A percentile compares a stretch with the other conserved stretches of the same genome.
Evolutionary conservation across 768 basidiomycete species (phyloP).

Genomic region (Mycena capillaripes): DNA sequence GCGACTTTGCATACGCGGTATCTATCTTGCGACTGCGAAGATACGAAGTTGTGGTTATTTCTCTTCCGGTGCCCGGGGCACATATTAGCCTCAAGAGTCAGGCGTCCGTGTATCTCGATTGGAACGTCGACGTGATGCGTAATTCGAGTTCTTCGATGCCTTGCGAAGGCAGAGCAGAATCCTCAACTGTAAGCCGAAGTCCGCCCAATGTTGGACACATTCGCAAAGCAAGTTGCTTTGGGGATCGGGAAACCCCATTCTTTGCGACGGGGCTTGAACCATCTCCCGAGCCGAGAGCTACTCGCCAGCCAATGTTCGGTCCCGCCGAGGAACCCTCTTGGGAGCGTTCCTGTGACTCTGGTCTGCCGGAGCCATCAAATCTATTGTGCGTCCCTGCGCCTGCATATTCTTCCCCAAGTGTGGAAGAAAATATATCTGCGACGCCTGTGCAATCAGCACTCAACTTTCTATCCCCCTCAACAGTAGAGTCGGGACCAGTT

Average conservation of each 20-base stretch:
- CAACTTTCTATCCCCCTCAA: neutral
- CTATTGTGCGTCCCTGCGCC: slow-evolving; percentile 1
- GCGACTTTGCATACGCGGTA: slow-evolving; percentile 77
- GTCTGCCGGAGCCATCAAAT: neutral
- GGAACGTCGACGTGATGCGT: slow-evolving; percentile 56
- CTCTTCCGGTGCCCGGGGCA: slow-evolving; percentile 48
- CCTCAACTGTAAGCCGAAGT: neutral
- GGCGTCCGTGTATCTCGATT: slow-evolving; percentile 67
- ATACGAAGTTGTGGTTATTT: slow-evolving; percentile 67
- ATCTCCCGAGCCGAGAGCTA: neutral
- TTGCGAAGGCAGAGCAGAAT: neutral
- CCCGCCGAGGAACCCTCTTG: neutral
- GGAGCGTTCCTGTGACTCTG: neutral
- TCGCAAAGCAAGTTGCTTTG: slow-evolving; percentile 3
- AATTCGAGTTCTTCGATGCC: slow-evolving; percentile 15
- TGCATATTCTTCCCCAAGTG: slow-evolving; percentile 1
- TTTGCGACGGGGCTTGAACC: neutral
- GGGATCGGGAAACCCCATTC: neutral
- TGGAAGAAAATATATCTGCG: neutral
- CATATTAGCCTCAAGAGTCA: slow-evolving; percentile 66
- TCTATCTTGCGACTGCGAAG: slow-evolving; percentile 67
- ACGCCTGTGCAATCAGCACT: neutral
- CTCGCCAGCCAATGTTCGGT: neutral
- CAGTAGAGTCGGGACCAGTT: neutral
- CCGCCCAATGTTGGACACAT: slow-evolving; percentile 1